Percentiles rank a stretch among this genome's conserved stretches.
phyloP scores from a whole-genome alignment of 2,329 filamentous ascomycete species.

The Aspergillus nomiae region DNA sequence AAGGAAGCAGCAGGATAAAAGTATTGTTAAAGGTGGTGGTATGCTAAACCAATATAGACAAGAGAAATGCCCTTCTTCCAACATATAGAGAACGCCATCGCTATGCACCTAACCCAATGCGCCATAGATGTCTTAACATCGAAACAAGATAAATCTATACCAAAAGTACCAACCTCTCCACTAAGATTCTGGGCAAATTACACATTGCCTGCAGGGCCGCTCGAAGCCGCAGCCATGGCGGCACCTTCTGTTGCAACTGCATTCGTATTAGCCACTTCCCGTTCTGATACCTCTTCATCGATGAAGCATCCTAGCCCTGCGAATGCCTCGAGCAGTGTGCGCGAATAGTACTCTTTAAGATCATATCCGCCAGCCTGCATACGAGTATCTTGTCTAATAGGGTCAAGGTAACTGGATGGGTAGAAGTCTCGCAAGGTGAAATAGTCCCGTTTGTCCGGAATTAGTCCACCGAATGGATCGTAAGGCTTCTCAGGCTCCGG shows the following conservation, averaged over 20 bases:
- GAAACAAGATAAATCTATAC: neutral
- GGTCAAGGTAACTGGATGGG: constrained; percentile 72
- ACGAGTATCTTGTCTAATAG: constrained; percentile 64
- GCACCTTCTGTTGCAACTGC: constrained; percentile 31
- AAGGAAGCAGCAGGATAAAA: neutral
- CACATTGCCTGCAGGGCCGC: neutral
- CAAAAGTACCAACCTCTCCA: neutral
- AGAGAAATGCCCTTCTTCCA: neutral
- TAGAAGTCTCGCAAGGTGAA: constrained; percentile 72
- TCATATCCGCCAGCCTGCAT: constrained; percentile 81
- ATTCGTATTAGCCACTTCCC: constrained; percentile 28
- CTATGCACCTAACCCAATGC: constrained; percentile 15
- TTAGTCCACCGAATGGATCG: constrained; percentile 81
- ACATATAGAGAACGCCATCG: constrained; percentile 16
- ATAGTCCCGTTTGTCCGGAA: constrained; percentile 64
- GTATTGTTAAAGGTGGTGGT: neutral
- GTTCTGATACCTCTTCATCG: constrained; percentile 64
- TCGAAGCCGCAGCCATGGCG: constrained; percentile 28
- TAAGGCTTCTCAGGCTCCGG: constrained; percentile 73
- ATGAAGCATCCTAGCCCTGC: constrained; percentile 85
- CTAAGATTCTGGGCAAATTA: neutral
- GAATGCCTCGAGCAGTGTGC: constrained; percentile 86
- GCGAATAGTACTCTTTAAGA: constrained; percentile 75
- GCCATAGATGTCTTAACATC: neutral
- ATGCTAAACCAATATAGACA: neutral